Evolutionary conservation across 2,329 filamentous ascomycete species (phyloP), one percentile per base, ranked within the genome.

Genomic region (Xylariaceae sp.): DNA sequence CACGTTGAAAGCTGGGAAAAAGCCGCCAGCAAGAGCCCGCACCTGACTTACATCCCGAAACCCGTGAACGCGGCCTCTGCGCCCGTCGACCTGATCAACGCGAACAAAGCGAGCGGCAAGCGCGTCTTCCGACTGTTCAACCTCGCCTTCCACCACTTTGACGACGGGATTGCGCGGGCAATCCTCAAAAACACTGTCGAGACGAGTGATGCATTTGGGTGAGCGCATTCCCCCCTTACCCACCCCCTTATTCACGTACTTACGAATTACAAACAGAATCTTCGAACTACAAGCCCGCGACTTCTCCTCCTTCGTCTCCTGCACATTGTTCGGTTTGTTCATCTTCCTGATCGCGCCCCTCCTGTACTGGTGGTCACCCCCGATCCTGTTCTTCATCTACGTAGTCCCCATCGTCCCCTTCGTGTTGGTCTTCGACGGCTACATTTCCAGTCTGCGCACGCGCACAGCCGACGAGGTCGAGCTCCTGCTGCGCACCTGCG

Each of bases 81-180:
- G 1, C 83, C 86, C n/a, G 68, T 73, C 37, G 73, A 78, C 47
- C 71, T 86, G 37, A 73, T 82, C 51, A 67, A 58, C 18, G 69
- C 68, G 39, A 67, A 63, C 59, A 62, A 65, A 15, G 68, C 64
- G 4, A 69, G 73, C 9, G 75, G 74, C 2, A 76, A 75, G 53
- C 80, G 78, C 68, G 76, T 89, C 18, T 88, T 90, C 69, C 78
- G 88, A 3, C 74, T 91, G 53, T 92, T 89, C 72, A 89, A 87
- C 70, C 77, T 90, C 1, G 83, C 87, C 1, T 92, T 92, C 68
- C 89, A 92, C 72, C 88, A 92, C 74, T 92, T 92, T 66, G 81
- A 85, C 62, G 86, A 91, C 67, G 74, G 74, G 3, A 73, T 85
- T 15, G 88, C 86, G 0, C 74, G 71, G 30, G 77, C 78, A 7